Percentiles rank a stretch among this genome's conserved stretches.
Conservation (phyloP, 768 basidiomycete genomes). For the Fomitopsis serialis region DNA sequence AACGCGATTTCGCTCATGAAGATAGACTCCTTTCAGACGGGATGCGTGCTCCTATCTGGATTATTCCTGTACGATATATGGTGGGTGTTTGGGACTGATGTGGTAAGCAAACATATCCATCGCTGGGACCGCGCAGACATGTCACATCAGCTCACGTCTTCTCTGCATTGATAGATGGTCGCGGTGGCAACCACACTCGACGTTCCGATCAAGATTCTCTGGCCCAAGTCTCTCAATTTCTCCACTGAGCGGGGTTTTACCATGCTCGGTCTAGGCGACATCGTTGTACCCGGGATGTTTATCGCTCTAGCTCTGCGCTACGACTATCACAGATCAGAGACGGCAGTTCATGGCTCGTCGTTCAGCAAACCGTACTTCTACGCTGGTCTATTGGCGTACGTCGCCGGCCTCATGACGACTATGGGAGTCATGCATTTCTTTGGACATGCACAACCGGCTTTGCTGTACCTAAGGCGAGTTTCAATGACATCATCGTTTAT, state of each 20-base stretch:
- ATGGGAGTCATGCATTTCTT: slow-evolving; percentile 83
- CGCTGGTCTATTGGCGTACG: slow-evolving; percentile 65
- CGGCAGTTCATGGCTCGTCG: slow-evolving; percentile 19
- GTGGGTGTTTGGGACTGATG: slow-evolving; percentile 89
- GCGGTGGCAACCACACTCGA: slow-evolving; percentile 87
- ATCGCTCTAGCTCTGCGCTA: slow-evolving; percentile 83
- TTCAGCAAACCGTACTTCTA: slow-evolving; percentile 76
- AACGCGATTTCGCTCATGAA: slow-evolving; percentile 76
- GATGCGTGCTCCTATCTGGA: slow-evolving; percentile 73
- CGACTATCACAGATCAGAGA: slow-evolving; percentile 48
- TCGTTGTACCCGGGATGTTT: slow-evolving; percentile 65
- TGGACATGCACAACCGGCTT: slow-evolving; percentile 78
- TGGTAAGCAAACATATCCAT: slow-evolving; percentile 47
- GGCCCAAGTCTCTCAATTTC: slow-evolving; percentile 63
- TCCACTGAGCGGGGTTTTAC: slow-evolving; percentile 57
- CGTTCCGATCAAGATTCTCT: slow-evolving; percentile 89
- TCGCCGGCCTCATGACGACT: slow-evolving; percentile 65
- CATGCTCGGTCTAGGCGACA: slow-evolving; percentile 91
- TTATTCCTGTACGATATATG: slow-evolving; percentile 92
- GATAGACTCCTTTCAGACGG: slow-evolving; percentile 88
- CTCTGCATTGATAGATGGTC: slow-evolving; percentile 61
- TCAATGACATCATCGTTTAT: background rate
- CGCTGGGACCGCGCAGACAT: background rate
- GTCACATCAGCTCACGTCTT: background rate
- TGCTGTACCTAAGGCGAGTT: slow-evolving; percentile 80